These are phyloP conservation scores for Phytophthora gonapodyides DNA, from an alignment of 352 stramenopile species.

Conservation along the genomic window DNA sequence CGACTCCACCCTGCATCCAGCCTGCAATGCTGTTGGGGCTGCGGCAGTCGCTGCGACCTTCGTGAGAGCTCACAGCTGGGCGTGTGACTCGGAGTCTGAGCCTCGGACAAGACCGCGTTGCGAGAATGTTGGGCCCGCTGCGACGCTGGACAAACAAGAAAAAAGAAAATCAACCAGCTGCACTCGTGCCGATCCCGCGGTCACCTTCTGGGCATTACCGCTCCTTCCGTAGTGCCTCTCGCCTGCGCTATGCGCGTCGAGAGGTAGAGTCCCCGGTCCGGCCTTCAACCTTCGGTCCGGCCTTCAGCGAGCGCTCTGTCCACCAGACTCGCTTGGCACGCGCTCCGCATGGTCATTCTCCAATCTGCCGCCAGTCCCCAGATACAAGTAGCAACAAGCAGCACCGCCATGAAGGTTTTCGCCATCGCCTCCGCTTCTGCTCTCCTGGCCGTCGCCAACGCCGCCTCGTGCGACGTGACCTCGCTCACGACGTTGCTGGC, in stretches of 20 bases:
- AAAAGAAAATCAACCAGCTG: conserved; percentile 7
- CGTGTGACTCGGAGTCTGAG: no score
- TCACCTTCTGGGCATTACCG: conserved; percentile 18
- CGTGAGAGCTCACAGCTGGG: not conserved
- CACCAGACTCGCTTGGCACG: conserved; percentile 8
- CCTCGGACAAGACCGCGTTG: no score
- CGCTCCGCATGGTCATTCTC: conserved; percentile 22
- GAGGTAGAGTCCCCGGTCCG: conserved; percentile 12
- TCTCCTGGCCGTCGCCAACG: conserved; percentile 26
- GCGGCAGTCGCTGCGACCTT: not conserved
- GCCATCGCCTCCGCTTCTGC: not conserved
- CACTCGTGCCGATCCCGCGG: not conserved
- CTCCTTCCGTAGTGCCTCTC: conserved; percentile 12
- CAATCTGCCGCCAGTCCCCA: conserved; percentile 27
- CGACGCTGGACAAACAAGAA: conserved; percentile 4
- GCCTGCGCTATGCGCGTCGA: conserved; percentile 20
- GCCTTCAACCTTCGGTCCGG: not conserved
- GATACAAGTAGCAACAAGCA: conserved; percentile 15
- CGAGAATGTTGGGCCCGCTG: no score
- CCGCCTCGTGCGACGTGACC: conserved; percentile 30
- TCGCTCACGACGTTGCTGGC: conserved; percentile 27
- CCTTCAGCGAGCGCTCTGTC: conserved; percentile 12
- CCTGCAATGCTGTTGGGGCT: no score
- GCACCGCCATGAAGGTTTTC: conserved; percentile 37
- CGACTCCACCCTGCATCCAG: no score